A percentile compares a stretch with the other conserved stretches of the same genome.
Evolutionary conservation across 192 early-diverging fungal genomes (phyloP).

Genomic region (Linnemannia hyalina): DNA sequence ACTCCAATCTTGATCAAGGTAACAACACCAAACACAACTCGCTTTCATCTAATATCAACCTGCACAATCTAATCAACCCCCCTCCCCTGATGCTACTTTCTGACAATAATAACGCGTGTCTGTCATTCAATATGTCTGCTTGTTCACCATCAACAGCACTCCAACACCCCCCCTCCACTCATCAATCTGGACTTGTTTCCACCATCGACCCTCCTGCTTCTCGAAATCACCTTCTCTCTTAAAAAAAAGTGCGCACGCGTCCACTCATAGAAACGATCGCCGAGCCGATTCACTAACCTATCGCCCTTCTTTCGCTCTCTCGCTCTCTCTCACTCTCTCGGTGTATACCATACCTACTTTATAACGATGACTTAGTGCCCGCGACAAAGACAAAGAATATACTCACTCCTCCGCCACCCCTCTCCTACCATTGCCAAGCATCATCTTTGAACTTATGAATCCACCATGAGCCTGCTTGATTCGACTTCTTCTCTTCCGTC

Average conservation of each 20-base stretch:
- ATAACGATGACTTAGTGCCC: not conserved
- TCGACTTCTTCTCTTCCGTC: constrained; percentile 41
- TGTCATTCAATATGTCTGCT: no score
- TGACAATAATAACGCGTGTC: no score
- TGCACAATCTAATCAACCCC: no score
- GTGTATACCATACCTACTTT: not conserved
- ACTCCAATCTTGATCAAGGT: constrained; percentile 3
- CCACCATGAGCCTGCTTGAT: constrained; percentile 56
- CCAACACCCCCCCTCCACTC: no score
- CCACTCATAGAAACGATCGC: not conserved
- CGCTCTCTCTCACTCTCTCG: not conserved
- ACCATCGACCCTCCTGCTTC: not conserved
- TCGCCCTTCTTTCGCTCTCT: not conserved
- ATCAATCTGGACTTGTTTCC: not conserved
- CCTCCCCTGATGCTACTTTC: no score
- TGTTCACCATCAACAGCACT: no score
- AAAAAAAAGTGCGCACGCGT: not conserved
- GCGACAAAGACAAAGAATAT: not conserved
- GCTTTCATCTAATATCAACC: not conserved
- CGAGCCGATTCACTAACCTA: not conserved
- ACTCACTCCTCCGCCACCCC: not conserved
- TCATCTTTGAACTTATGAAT: constrained; percentile 41
- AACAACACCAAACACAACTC: not conserved
- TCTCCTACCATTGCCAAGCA: constrained; percentile 1
- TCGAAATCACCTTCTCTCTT: not conserved